A percentile compares a stretch with the other conserved stretches of the same genome.
Evolutionary conservation across 495 filamentous ascomycete genomes (phyloP).

Genomic region (Daldinia loculata): DNA sequence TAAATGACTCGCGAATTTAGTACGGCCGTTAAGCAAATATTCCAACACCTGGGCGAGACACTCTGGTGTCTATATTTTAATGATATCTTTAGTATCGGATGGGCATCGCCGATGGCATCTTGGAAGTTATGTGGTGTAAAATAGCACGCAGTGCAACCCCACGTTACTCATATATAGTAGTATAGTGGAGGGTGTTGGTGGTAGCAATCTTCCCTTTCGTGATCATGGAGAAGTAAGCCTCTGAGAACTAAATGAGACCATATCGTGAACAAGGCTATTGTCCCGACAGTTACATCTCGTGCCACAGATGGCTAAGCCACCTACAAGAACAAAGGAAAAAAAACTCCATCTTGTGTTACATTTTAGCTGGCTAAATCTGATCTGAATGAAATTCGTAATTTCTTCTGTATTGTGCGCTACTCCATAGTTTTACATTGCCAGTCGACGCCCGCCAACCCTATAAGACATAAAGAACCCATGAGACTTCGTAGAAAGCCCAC

Average conservation of each 20-base stretch:
- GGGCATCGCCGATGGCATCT: background rate
- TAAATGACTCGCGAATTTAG: background rate
- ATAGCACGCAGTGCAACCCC: background rate
- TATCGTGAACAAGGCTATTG: conserved; percentile 3
- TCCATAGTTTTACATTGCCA: conserved; percentile 41
- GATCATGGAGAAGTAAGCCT: background rate
- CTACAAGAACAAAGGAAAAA: background rate
- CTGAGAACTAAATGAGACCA: conserved; percentile 4
- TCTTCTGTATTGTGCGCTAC: conserved; percentile 29
- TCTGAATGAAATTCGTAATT: conserved; percentile 13
- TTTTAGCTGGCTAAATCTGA: background rate
- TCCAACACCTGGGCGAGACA: background rate
- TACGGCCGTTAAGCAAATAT: background rate
- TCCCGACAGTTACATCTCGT: background rate
- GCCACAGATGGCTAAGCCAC: background rate
- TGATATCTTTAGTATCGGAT: background rate
- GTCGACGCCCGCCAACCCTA: conserved; percentile 30
- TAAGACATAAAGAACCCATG: conserved; percentile 22
- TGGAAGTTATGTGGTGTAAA: background rate
- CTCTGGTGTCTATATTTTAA: background rate
- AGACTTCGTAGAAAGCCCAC: conserved; percentile 13
- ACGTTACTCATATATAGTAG: background rate
- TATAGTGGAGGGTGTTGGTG: background rate
- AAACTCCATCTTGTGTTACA: background rate
- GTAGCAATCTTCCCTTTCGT: background rate